phyloP scores from a whole-genome alignment of 2,329 filamentous ascomycete species.

The Gnomoniopsis smithogilvyi region DNA sequence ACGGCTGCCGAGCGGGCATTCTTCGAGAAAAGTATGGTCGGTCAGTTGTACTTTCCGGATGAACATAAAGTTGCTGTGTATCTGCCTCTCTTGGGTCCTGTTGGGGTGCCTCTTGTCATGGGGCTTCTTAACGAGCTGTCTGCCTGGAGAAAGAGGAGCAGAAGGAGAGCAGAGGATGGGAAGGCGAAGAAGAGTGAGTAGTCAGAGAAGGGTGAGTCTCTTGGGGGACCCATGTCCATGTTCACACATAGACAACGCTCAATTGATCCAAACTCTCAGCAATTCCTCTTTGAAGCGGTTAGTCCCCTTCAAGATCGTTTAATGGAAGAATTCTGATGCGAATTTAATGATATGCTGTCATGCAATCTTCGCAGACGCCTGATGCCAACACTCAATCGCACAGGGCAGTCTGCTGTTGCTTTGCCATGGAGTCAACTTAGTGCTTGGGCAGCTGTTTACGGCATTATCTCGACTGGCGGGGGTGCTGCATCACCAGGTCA shows the following conservation, averaged over 20 bases:
- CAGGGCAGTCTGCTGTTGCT: no score
- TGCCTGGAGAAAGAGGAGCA: conserved; percentile 50
- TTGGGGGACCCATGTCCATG: background rate
- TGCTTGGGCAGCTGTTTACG: no score
- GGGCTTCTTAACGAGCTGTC: conserved; percentile 78
- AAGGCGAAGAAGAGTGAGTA: conserved; percentile 29
- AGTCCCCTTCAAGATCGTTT: no score
- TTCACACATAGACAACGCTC: background rate
- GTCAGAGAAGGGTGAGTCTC: background rate
- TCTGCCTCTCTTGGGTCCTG: conserved; percentile 81
- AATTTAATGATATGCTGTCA: no score
- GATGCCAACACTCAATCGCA: no score
- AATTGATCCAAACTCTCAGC: background rate
- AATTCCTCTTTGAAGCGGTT: no score
- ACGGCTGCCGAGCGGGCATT: conserved; percentile 89
- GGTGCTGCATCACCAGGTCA: no score
- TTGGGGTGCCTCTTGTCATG: conserved; percentile 86
- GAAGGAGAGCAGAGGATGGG: conserved; percentile 35
- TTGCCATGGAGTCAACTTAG: no score
- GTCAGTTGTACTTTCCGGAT: conserved; percentile 96
- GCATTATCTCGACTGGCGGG: no score
- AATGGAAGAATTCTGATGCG: no score
- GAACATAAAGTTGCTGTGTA: conserved; percentile 98
- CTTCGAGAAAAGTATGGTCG: conserved; percentile 99
- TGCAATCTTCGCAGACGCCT: no score